phyloP scores from a whole-genome alignment of 495 filamentous ascomycete species.

The Penicillium soppii region DNA sequence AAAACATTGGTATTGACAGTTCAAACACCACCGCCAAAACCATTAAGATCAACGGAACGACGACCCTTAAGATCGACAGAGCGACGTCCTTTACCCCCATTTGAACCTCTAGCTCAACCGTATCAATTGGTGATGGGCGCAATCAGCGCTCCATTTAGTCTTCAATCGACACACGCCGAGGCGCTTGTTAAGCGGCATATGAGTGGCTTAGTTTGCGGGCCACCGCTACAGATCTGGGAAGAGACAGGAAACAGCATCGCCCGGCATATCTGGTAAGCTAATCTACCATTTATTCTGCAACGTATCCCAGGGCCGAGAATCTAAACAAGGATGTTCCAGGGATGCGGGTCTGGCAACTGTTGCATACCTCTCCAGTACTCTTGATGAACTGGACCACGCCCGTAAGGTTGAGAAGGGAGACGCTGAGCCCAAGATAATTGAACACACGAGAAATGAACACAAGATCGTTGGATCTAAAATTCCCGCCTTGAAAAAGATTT shows the following conservation, averaged over 20 bases:
- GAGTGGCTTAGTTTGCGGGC: constrained; percentile 19
- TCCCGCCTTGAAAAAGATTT: constrained; percentile 24
- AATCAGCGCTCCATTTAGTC: constrained; percentile 52
- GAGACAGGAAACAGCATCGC: constrained; percentile 96
- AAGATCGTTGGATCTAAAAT: constrained; percentile 12
- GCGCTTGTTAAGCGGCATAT: constrained; percentile 56
- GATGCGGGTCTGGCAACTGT: constrained; percentile 66
- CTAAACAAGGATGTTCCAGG: constrained; percentile 39
- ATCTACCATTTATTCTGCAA: constrained; percentile 16
- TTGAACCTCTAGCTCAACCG: too few species aligned
- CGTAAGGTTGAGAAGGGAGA: too few species aligned
- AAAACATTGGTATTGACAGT: constrained; percentile 28
- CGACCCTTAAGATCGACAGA: too few species aligned
- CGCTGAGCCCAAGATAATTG: too few species aligned
- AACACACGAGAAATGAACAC: too few species aligned
- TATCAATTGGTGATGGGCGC: constrained; percentile 54
- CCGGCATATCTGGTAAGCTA: constrained; percentile 81
- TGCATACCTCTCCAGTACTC: constrained; percentile 29
- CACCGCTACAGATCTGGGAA: constrained; percentile 63
- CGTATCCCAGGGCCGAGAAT: neutral
- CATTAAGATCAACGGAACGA: constrained; percentile 21
- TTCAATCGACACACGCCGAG: constrained; percentile 37
- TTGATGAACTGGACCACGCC: neutral
- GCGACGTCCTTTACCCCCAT: too few species aligned
- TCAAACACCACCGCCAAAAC: neutral